These are phyloP conservation scores for Ganoderma boninense DNA, from an alignment of 1,284 basidiomycete genomes.

Conservation along the genomic window DNA sequence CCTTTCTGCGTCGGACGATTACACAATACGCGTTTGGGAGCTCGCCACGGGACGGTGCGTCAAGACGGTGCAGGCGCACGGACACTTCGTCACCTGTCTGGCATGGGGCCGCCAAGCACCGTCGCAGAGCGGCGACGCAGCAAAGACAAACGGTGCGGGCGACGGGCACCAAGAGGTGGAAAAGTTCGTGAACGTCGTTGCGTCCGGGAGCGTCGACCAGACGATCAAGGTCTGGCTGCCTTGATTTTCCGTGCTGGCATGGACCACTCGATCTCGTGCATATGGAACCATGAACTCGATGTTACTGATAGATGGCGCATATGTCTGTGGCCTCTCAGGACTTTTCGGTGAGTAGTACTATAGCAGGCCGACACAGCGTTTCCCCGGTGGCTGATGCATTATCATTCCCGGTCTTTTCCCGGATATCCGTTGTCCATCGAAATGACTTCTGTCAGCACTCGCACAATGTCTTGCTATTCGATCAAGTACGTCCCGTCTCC, in stretches of 20 bases:
- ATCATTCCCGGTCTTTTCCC: neutral
- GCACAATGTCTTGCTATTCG: slow-evolving; percentile 28
- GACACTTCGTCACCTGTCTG: slow-evolving; percentile 73
- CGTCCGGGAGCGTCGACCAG: slow-evolving; percentile 72
- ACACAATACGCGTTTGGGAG: slow-evolving; percentile 82
- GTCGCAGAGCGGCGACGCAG: slow-evolving; percentile 45
- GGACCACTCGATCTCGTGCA: slow-evolving; percentile 16
- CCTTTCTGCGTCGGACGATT: slow-evolving; percentile 80
- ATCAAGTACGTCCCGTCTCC: slow-evolving; percentile 23
- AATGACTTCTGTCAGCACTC: slow-evolving; percentile 9
- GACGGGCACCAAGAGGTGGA: slow-evolving; percentile 32
- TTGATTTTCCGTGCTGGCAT: slow-evolving; percentile 32
- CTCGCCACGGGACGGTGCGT: slow-evolving; percentile 70
- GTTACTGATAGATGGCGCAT: slow-evolving; percentile 24
- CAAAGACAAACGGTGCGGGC: slow-evolving; percentile 43
- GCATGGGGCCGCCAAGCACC: slow-evolving; percentile 68
- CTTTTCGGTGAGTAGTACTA: slow-evolving; percentile 2
- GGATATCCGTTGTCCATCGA: neutral
- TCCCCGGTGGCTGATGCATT: neutral
- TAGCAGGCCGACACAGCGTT: neutral
- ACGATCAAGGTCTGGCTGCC: slow-evolving; percentile 45
- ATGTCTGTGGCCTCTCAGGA: slow-evolving; percentile 18
- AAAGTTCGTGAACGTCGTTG: slow-evolving; percentile 69
- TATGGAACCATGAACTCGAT: slow-evolving; percentile 15
- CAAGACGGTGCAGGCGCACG: slow-evolving; percentile 77